phyloP scores from a whole-genome alignment of 441 rosid genomes.

The Theobroma grandiflorum region DNA sequence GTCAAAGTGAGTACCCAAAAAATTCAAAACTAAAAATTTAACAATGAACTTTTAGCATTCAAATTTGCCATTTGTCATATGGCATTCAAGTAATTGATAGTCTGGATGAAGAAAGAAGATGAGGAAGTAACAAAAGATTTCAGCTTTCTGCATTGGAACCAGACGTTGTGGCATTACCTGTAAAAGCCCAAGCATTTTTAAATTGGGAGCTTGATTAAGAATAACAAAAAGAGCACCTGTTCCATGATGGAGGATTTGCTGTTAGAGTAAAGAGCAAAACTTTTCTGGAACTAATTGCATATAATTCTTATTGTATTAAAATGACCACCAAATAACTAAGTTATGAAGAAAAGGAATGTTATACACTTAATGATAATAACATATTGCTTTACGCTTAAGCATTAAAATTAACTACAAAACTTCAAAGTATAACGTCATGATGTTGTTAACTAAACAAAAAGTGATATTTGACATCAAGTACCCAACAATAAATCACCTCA shows the following conservation, averaged over 20 bases:
- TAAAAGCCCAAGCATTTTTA: slow-evolving; percentile 97
- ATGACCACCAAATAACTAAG: not conserved
- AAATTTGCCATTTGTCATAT: not conserved
- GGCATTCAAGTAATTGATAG: not conserved
- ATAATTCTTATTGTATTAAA: not conserved
- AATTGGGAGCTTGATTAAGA: slow-evolving; percentile 78
- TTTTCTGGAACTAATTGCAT: not conserved
- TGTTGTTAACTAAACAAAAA: not conserved
- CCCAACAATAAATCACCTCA: not conserved
- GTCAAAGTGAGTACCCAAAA: not conserved
- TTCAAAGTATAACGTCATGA: not conserved
- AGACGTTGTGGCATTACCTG: slow-evolving; percentile 60
- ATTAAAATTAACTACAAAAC: not conserved
- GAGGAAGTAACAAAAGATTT: not conserved
- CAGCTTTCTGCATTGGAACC: slow-evolving; percentile 21
- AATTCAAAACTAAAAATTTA: not conserved
- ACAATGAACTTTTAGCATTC: not conserved
- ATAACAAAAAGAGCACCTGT: slow-evolving; percentile 93
- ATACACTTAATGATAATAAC: not conserved
- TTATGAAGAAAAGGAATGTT: not conserved
- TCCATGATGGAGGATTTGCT: slow-evolving; percentile 31
- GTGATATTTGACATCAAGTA: not conserved
- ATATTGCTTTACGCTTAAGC: not conserved
- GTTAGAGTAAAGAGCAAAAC: slow-evolving; percentile 20
- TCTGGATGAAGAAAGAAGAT: not conserved